These are phyloP conservation scores for Musa beccarii DNA, from an alignment of 176 grass and related monocot species.

Conservation along the genomic window DNA sequence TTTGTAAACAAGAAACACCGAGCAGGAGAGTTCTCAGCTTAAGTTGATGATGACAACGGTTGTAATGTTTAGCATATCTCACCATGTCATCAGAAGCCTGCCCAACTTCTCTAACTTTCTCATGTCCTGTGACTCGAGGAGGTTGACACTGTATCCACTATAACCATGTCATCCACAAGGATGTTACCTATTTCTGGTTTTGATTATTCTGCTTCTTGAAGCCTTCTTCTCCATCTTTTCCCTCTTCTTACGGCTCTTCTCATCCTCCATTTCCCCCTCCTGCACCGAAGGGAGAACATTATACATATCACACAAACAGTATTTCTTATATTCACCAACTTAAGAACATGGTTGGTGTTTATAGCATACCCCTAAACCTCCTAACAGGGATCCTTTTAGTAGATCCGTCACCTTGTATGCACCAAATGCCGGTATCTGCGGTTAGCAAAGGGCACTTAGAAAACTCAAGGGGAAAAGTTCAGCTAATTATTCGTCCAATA, in stretches of 20 bases:
- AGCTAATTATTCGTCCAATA: background rate
- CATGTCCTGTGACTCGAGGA: background rate
- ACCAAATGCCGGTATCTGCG: slow-evolving; percentile 84
- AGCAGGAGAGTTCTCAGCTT: no score
- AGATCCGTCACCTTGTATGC: slow-evolving; percentile 70
- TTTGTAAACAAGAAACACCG: no score
- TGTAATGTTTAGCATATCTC: background rate
- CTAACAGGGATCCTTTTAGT: slow-evolving; percentile 53
- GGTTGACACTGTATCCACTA: background rate
- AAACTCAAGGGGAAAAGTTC: background rate
- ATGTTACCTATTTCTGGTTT: slow-evolving; percentile 57
- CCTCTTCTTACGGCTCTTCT: slow-evolving; percentile 82
- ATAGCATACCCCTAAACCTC: slow-evolving; percentile 49
- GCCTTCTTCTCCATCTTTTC: slow-evolving; percentile 97
- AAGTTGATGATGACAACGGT: no score
- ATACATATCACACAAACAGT: slow-evolving; percentile 1
- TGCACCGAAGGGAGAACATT: slow-evolving; percentile 17
- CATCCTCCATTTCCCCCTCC: slow-evolving; percentile 80
- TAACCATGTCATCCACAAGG: background rate
- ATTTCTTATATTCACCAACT: slow-evolving; percentile 12
- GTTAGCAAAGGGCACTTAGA: slow-evolving; percentile 10
- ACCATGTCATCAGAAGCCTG: background rate
- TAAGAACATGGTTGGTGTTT: background rate
- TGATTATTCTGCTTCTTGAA: slow-evolving; percentile 77
- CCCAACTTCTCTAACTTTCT: background rate